Percentiles rank a stretch among this genome's conserved stretches.
Conservation (phyloP, 495 filamentous ascomycete species). For the Hypoxylon fragiforme region DNA sequence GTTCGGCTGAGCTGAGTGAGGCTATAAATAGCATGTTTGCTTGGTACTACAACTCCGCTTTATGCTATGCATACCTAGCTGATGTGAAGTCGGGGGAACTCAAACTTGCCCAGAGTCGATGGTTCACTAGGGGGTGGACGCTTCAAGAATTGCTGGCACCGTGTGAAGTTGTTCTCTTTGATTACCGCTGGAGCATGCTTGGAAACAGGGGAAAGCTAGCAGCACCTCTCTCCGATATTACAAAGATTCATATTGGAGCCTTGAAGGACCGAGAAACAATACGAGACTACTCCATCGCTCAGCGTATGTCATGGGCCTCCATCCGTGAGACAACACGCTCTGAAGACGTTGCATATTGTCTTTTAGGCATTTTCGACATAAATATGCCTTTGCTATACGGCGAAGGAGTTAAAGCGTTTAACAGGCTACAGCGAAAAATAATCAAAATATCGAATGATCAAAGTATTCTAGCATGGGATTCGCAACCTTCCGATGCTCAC, state of each 20-base stretch:
- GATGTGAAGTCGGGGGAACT: constrained; percentile 30
- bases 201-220: constrained; percentile 29
- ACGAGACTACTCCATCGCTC: constrained; percentile 30
- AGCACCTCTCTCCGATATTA: constrained; percentile 23
- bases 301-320: constrained; percentile 46
- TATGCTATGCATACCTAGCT: constrained; percentile 45
- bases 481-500: not conserved
- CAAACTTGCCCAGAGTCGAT: constrained; percentile 40
- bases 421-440: constrained; percentile 39
- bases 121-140: constrained; percentile 52
- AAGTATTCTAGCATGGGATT: constrained; percentile 39
- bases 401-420: constrained; percentile 39
- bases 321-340: constrained; percentile 26
- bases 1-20: constrained; percentile 46
- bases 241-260: constrained; percentile 33
- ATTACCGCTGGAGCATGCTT: constrained; percentile 35
- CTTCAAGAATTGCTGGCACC: constrained; percentile 52
- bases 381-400: constrained; percentile 48
- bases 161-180: constrained; percentile 37
- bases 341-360: constrained; percentile 45
- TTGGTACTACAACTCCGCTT: constrained; percentile 39
- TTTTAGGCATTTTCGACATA: constrained; percentile 43
- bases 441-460: constrained; percentile 37
- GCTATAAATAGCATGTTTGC: constrained; percentile 47
- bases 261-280: constrained; percentile 27